Evolutionary conservation across 164 flowering plant genomes (phyloP).

Genomic region (Chloranthus sessilifolius): DNA sequence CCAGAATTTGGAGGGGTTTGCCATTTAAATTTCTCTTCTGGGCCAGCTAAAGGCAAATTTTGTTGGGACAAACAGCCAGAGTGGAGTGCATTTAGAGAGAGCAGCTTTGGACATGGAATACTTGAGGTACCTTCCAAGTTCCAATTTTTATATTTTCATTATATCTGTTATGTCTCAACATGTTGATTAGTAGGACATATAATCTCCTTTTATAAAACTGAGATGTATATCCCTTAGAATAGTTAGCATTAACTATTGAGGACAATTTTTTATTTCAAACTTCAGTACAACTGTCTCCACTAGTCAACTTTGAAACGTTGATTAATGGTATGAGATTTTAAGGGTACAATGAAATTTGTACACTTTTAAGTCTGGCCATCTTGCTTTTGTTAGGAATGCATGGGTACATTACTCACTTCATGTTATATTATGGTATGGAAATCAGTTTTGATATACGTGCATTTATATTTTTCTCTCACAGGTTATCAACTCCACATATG

Average conservation of each 20-base stretch:
- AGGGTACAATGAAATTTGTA: too few relatives aligned
- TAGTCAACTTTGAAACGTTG: too few relatives aligned
- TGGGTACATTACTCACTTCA: background rate
- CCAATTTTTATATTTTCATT: background rate
- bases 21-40: constrained; percentile 68
- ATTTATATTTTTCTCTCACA: constrained; percentile 23
- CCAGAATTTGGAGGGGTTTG: constrained; percentile 83
- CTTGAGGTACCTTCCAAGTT: constrained; percentile 57
- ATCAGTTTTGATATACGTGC: background rate
- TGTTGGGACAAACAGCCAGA: constrained; percentile 94
- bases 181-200: too few relatives aligned
- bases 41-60: constrained; percentile 72
- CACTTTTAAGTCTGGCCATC: too few relatives aligned
- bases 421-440: background rate
- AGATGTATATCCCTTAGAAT: too few relatives aligned
- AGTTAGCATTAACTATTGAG: too few relatives aligned
- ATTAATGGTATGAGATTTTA: too few relatives aligned
- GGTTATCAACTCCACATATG: constrained; percentile 76
- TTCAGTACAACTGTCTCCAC: too few relatives aligned
- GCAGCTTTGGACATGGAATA: constrained; percentile 98
- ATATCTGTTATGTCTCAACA: too few relatives aligned
- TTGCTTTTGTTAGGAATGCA: too few relatives aligned
- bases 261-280: too few relatives aligned
- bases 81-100: constrained; percentile 93
- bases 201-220: too few relatives aligned